Conservation (phyloP, 2,329 filamentous ascomycete genomes). For the Colletotrichum melonis region DNA sequence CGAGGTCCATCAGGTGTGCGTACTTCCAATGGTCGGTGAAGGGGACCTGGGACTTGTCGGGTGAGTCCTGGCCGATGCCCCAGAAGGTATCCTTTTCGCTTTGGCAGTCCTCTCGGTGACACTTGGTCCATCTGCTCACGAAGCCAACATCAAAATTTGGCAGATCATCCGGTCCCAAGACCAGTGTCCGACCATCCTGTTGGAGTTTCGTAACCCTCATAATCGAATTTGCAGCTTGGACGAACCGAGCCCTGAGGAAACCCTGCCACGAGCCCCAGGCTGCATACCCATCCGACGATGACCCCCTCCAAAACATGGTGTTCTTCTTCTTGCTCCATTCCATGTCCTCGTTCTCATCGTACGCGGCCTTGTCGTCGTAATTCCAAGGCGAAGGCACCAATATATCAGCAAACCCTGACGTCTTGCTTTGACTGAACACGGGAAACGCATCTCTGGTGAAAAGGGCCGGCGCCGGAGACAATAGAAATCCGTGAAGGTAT, state of each 20-base stretch:
- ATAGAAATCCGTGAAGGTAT: slow-evolving; percentile 63
- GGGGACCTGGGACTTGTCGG: slow-evolving; percentile 39
- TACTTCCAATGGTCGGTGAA: slow-evolving; percentile 53
- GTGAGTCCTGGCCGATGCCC: slow-evolving; percentile 36
- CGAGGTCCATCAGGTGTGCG: slow-evolving; percentile 70
- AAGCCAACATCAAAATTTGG: slow-evolving; percentile 49
- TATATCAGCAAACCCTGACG: slow-evolving; percentile 66
- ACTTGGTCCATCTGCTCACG: slow-evolving; percentile 50
- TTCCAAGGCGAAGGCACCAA: slow-evolving; percentile 50
- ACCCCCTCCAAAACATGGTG: slow-evolving; percentile 65
- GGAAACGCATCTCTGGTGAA: slow-evolving; percentile 56
- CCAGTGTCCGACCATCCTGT: slow-evolving; percentile 6
- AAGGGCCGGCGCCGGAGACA: slow-evolving; percentile 48
- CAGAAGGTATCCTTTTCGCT: slow-evolving; percentile 47
- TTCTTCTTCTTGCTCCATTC: slow-evolving; percentile 61
- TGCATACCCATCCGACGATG: slow-evolving; percentile 62
- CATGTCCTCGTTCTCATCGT: slow-evolving; percentile 51
- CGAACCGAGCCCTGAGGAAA: slow-evolving; percentile 70
- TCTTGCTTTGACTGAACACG: slow-evolving; percentile 67
- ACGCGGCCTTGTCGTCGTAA: slow-evolving; percentile 50
- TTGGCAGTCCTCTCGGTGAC: slow-evolving; percentile 46
- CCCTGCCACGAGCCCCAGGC: slow-evolving; percentile 64
- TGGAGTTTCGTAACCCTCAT: slow-evolving; percentile 23
- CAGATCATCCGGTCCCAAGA: not conserved
- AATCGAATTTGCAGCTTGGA: slow-evolving; percentile 59